Evolutionary conservation across 177 flowering plant genomes (phyloP), one percentile per base, ranked within the genome.

Genomic region (Telopea speciosissima): DNA sequence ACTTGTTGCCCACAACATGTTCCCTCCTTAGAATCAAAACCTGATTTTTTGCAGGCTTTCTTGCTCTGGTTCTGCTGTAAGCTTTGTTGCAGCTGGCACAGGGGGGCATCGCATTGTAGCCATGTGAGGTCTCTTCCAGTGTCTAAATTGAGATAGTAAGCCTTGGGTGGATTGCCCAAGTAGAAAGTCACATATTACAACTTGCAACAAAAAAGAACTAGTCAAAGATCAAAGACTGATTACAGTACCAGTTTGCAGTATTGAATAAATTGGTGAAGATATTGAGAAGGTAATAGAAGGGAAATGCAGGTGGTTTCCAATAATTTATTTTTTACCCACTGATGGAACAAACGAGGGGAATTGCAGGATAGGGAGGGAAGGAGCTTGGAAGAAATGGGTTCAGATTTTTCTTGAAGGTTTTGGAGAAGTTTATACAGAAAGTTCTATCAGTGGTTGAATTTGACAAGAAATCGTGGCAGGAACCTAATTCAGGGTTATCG

Each of bases 101-200:
- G 62, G 99, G n/a, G 99, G 31, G 93, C 96, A 76, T 95, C 90
- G 78, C 97, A 95, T 74, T 92, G 97, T 61, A 95, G 83, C 99
- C 99, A 95, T 33, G 97, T 88, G 68, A 95, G 89, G 68, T 92
- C 96, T 73, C 99, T 95, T 70, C 99, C 99, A 2, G 96, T 85
- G 82, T 95, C 99, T 31, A 93, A 79, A 75, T 95, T 96, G 31
- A 95, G 87, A 69, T 67, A 84, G 77, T 80, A 92, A 19, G 84
- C 81, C 79, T 88, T 86, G 1, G 89, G 80, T 25, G 92, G 93
- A n/a, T 79, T 62, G 31, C 99, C 99, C 13, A 95, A 68, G 23
- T 61, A 42, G 19, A 95, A 19, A 2, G 82, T 63, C 33, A 77
- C 90, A 60, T 86, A 82, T 76, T 81, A 96, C 62, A 84, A 78